phyloP scores from a whole-genome alignment of 306 rosid genomes.

The Prunus mongolica region DNA sequence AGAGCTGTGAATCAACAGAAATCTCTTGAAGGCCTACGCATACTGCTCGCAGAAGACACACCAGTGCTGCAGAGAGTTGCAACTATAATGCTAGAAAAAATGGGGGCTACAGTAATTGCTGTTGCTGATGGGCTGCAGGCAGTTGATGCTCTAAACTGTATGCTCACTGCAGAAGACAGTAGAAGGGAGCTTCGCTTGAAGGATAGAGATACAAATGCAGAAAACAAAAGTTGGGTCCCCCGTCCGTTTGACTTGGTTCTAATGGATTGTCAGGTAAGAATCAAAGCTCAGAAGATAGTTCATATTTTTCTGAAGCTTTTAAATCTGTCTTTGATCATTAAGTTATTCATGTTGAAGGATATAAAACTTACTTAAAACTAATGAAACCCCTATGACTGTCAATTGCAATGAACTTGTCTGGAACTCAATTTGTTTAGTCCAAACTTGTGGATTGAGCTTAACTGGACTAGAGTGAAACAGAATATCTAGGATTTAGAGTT shows the following conservation, averaged over 20 bases:
- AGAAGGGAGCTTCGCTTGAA: conserved; percentile 37
- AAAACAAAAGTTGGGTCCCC: conserved; percentile 34
- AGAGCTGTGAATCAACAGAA: conserved; percentile 45
- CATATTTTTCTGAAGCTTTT: background rate
- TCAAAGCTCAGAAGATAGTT: background rate
- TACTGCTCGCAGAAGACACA: conserved; percentile 92
- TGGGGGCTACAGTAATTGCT: conserved; percentile 88
- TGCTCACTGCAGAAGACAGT: conserved; percentile 41
- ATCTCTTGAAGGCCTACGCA: conserved; percentile 78
- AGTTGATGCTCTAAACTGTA: conserved; percentile 71
- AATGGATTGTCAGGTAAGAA: conserved; percentile 97
- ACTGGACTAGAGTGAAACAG: too few relatives aligned
- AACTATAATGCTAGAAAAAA: conserved; percentile 93
- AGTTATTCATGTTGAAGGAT: background rate
- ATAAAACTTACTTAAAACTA: background rate
- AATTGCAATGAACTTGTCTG: background rate
- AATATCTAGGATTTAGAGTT: background rate
- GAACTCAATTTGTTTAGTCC: background rate
- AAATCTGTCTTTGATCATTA: background rate
- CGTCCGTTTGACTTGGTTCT: conserved; percentile 74
- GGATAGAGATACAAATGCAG: conserved; percentile 40
- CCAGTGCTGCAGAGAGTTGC: conserved; percentile 96
- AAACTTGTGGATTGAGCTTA: too few relatives aligned
- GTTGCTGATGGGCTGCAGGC: conserved; percentile 91
- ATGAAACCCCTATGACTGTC: background rate